Conservation (phyloP, 1,284 basidiomycete species). For the Bjerkandera adusta region DNA sequence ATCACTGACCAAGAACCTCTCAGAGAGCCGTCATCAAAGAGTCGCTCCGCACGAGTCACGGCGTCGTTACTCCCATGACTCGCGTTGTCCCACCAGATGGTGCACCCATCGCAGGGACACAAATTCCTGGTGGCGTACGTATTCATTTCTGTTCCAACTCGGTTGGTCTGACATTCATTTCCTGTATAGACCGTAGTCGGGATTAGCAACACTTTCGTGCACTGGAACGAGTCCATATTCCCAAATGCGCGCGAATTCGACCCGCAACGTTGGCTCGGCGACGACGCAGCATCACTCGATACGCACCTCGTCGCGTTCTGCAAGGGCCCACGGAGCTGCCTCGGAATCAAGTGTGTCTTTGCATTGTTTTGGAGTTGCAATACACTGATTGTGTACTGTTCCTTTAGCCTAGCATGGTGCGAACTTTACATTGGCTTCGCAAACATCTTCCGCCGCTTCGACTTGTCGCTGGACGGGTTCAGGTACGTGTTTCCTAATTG, state of each 20-base stretch:
- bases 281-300: constrained; percentile 13
- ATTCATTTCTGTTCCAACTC: background rate
- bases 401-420: constrained; percentile 9
- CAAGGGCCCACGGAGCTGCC: constrained; percentile 4
- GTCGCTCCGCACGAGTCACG: constrained; percentile 26
- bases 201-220: constrained; percentile 20
- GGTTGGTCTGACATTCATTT: too few species aligned
- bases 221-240: constrained; percentile 21
- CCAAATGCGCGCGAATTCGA: constrained; percentile 33
- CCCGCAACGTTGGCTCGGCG: constrained; percentile 32
- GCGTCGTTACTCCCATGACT: constrained; percentile 11
- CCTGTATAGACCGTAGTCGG: constrained; percentile 22
- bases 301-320: constrained; percentile 19
- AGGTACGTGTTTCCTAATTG: background rate
- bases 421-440: constrained; percentile 9
- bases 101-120: constrained; percentile 17
- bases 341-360: constrained; percentile 20
- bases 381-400: background rate
- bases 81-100: constrained; percentile 21
- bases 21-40: constrained; percentile 38
- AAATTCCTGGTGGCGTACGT: constrained; percentile 25
- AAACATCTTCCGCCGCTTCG: constrained; percentile 11
- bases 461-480: background rate
- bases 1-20: constrained; percentile 11
- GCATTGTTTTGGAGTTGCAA: background rate